phyloP scores from a whole-genome alignment of 2,329 filamentous ascomycete genomes.

The Trichoderma aggressivum region DNA sequence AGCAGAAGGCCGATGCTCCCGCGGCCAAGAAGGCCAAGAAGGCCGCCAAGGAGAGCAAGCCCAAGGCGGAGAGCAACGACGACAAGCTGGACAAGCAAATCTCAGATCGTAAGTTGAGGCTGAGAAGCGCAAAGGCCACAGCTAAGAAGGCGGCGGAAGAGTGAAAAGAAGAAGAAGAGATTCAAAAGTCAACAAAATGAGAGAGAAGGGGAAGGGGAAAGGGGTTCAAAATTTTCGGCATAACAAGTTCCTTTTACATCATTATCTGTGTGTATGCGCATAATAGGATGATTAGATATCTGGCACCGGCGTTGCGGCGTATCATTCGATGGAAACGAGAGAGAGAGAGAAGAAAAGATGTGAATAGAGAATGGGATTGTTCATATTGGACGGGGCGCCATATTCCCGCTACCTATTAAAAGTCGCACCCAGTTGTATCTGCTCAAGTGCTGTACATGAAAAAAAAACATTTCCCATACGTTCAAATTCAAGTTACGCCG shows the following conservation, averaged over 20 bases:
- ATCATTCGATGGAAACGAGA: constrained; percentile 20
- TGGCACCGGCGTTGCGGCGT: constrained; percentile 36
- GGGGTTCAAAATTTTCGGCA: neutral
- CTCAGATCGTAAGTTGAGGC: constrained; percentile 53
- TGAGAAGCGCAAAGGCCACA: constrained; percentile 58
- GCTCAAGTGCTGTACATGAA: neutral
- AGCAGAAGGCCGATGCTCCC: constrained; percentile 43
- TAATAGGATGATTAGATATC: constrained; percentile 20
- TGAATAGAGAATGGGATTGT: constrained; percentile 18
- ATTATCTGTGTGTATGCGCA: constrained; percentile 17
- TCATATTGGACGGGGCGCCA: neutral
- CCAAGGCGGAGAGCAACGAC: constrained; percentile 46
- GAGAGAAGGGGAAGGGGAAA: neutral
- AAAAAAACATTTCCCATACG: neutral
- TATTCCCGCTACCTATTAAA: neutral
- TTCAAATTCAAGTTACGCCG: neutral
- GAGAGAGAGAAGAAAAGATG: constrained; percentile 17
- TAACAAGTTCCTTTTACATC: neutral
- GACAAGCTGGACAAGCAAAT: constrained; percentile 56
- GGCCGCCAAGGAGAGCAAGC: constrained; percentile 30
- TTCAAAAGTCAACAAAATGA: neutral
- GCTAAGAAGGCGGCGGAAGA: constrained; percentile 51
- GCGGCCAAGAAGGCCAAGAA: constrained; percentile 37
- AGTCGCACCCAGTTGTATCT: neutral
- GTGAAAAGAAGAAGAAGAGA: constrained; percentile 17